Evolutionary conservation across 441 rosid species (phyloP).

Genomic region (Metrosideros polymorpha): DNA sequence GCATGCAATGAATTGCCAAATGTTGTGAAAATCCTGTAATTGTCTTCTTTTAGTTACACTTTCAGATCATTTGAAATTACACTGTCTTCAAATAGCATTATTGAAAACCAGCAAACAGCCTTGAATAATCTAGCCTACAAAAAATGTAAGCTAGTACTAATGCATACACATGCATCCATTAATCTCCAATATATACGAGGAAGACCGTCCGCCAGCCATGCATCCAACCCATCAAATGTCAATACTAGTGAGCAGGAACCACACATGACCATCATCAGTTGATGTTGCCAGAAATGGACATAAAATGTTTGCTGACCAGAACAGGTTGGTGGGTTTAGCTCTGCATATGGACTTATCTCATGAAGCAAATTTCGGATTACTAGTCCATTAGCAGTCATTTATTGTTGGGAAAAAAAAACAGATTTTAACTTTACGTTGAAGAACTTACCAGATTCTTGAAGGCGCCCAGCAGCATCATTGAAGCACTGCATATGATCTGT

Average conservation of each 20-base stretch:
- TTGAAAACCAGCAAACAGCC: not conserved
- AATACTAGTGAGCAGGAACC: not conserved
- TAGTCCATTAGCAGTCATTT: not conserved
- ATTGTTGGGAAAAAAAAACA: not conserved
- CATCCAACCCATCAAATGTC: not conserved
- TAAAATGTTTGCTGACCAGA: not conserved
- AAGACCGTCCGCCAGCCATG: not conserved
- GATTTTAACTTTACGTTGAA: not conserved
- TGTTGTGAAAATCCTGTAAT: not conserved
- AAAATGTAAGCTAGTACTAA: not conserved
- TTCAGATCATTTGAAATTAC: not conserved
- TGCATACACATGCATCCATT: not conserved
- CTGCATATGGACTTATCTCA: not conserved
- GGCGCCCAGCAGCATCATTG: slow-evolving; percentile 68
- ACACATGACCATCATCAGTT: not conserved
- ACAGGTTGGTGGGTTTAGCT: not conserved
- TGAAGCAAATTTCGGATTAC: not conserved
- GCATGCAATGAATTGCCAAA: not conserved
- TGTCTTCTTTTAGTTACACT: not conserved
- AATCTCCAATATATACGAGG: not conserved
- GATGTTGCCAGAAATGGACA: not conserved
- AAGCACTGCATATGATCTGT: slow-evolving; percentile 84
- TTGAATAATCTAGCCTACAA: not conserved
- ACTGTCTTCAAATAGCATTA: not conserved
- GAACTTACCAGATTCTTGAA: slow-evolving; percentile 62